Evolutionary conservation across 768 basidiomycete genomes (phyloP).

Genomic region (Termitomyces sp.): DNA sequence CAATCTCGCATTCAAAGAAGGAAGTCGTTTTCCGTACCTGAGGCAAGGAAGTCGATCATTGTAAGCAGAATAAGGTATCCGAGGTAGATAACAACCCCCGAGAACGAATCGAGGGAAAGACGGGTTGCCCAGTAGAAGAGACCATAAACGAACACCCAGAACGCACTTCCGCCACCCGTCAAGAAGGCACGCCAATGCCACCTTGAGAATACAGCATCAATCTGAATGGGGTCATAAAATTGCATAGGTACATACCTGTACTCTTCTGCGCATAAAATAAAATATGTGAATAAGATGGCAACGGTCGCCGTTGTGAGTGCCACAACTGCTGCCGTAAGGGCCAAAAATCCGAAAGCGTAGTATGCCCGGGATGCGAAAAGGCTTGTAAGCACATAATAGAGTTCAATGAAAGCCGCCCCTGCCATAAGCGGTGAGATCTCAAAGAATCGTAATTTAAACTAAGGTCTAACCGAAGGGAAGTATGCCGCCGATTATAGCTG

Average conservation of each 20-base stretch:
- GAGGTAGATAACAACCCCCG: constrained; percentile 81
- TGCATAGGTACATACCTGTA: constrained; percentile 56
- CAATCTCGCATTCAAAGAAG: neutral
- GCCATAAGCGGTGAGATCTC: neutral
- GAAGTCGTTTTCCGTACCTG: constrained; percentile 46
- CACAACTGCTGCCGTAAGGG: constrained; percentile 81
- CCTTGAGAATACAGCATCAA: constrained; percentile 30
- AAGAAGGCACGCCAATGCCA: constrained; percentile 98
- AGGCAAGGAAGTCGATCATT: constrained; percentile 83
- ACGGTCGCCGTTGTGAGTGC: constrained; percentile 88
- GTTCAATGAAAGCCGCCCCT: constrained; percentile 94
- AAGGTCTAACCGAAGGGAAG: constrained; percentile 76
- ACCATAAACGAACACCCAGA: constrained; percentile 90
- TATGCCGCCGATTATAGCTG: constrained; percentile 83
- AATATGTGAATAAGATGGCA: constrained; percentile 86
- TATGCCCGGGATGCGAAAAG: constrained; percentile 90
- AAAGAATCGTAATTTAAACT: neutral
- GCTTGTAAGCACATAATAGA: constrained; percentile 89
- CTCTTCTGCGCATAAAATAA: constrained; percentile 90
- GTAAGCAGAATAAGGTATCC: constrained; percentile 86
- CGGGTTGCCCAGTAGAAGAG: constrained; percentile 86
- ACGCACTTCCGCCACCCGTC: constrained; percentile 86
- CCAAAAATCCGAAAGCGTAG: constrained; percentile 95
- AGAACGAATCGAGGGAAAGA: constrained; percentile 78
- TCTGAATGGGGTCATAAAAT: neutral